These are phyloP conservation scores for Bisporella sp. DNA, from an alignment of 2,329 filamentous ascomycete genomes.

Conservation along the genomic window DNA sequence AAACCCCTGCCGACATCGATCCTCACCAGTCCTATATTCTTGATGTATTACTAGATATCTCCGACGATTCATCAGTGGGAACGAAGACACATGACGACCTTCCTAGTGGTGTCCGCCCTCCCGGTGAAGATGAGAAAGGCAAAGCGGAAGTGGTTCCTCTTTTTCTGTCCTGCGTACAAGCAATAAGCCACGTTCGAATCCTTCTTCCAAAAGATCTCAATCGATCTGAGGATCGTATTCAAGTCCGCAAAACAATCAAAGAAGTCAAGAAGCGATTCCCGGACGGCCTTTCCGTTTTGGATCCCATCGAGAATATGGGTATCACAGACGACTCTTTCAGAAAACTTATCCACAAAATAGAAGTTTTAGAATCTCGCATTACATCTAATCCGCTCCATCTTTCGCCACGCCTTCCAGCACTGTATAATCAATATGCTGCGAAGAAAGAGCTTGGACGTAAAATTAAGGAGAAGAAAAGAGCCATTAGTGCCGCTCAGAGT, in stretches of 20 bases:
- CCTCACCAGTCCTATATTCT: slow-evolving; percentile 76
- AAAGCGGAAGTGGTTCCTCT: slow-evolving; percentile 82
- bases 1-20: slow-evolving; percentile 56
- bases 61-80: slow-evolving; percentile 42
- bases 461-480: slow-evolving; percentile 84
- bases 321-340: slow-evolving; percentile 92
- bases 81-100: slow-evolving; percentile 59
- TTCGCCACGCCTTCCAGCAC: slow-evolving; percentile 71
- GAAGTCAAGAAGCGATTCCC: slow-evolving; percentile 86
- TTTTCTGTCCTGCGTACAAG: slow-evolving; percentile 76
- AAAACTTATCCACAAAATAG: slow-evolving; percentile 89
- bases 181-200: slow-evolving; percentile 76
- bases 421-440: slow-evolving; percentile 80
- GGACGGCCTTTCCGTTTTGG: slow-evolving; percentile 80
- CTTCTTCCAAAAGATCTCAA: slow-evolving; percentile 75
- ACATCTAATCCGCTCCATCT: slow-evolving; percentile 87
- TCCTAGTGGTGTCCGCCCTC: slow-evolving; percentile 53
- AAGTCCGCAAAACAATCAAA: slow-evolving; percentile 58
- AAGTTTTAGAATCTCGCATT: slow-evolving; percentile 86
- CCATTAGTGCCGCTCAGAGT: slow-evolving; percentile 76
- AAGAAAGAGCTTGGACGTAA: slow-evolving; percentile 72
- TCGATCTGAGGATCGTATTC: slow-evolving; percentile 59
- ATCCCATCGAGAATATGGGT: slow-evolving; percentile 93
- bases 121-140: slow-evolving; percentile 53
- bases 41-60: slow-evolving; percentile 68